Conservation (phyloP, 306 rosid genomes). For the Cucumis sativus region Cucumber_9930_V3 NC_026656.2:428501-429000, state of each 20-base stretch:
- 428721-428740: neutral
- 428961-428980: neutral
- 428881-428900: neutral
- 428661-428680: neutral
- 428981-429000: neutral
- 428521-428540: neutral
- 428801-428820: neutral
- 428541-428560: neutral
- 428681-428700: neutral
- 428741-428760: neutral
- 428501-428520: neutral
- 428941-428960: neutral
- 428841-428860: neutral
- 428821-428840: neutral
- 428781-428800: neutral
- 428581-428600: constrained; percentile 80
- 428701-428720: neutral
- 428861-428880: neutral
- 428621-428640: constrained; percentile 48
- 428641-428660: constrained; percentile 16
- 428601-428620: constrained; percentile 68
- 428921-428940: neutral
- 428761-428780: neutral
- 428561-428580: constrained; percentile 36
- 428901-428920: neutral